These are phyloP conservation scores for Phytophthora idaei DNA, from an alignment of 352 stramenopile species.

Conservation along the genomic window DNA sequence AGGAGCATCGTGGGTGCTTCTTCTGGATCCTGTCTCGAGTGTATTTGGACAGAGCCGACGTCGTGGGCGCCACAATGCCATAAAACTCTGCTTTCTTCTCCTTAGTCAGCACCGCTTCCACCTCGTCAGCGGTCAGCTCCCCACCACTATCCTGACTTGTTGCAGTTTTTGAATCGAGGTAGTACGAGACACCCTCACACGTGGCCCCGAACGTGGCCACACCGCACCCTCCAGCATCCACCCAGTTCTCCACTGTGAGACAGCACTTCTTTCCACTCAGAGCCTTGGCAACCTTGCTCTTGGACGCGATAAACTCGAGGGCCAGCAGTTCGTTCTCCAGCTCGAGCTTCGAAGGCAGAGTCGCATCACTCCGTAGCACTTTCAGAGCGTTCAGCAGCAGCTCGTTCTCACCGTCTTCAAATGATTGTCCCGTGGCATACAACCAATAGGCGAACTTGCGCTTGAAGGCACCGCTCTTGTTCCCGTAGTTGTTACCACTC, in stretches of 20 bases:
- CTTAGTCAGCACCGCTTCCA: constrained; percentile 55
- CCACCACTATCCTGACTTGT: constrained; percentile 14
- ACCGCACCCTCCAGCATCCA: constrained; percentile 40
- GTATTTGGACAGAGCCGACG: constrained; percentile 40
- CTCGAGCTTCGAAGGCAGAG: constrained; percentile 55
- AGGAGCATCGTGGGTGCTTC: constrained; percentile 61
- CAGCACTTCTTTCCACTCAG: constrained; percentile 57
- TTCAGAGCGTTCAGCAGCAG: constrained; percentile 50
- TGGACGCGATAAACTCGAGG: constrained; percentile 50
- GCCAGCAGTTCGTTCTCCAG: constrained; percentile 71
- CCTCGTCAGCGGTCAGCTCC: constrained; percentile 46
- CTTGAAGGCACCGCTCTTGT: constrained; percentile 68
- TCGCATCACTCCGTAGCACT: constrained; percentile 46
- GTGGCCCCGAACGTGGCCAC: constrained; percentile 56
- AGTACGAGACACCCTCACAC: constrained; percentile 46
- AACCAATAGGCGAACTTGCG: constrained; percentile 69
- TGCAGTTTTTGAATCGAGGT: constrained; percentile 44
- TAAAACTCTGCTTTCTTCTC: constrained; percentile 61
- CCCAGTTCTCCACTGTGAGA: constrained; percentile 64
- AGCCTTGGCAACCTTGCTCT: constrained; percentile 48
- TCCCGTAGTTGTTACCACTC: constrained; percentile 33
- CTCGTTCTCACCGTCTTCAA: constrained; percentile 52
- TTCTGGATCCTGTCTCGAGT: constrained; percentile 61
- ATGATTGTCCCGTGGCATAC: constrained; percentile 60
- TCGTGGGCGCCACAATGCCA: constrained; percentile 58